Base-by-base conservation (phyloP, 1,284 basidiomycete species). In the Chondrostereum purpureum region DNA sequence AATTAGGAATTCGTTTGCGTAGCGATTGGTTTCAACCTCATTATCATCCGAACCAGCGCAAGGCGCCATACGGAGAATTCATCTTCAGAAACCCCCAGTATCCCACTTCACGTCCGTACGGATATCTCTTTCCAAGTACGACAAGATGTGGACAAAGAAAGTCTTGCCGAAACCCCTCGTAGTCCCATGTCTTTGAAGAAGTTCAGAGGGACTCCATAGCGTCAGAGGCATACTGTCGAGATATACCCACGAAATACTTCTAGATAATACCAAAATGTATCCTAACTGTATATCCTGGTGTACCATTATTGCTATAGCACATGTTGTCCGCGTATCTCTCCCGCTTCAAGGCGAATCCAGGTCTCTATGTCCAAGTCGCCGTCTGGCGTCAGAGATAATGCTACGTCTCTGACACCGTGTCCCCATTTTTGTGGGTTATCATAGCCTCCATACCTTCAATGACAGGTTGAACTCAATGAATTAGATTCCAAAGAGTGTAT, bases 401-500 rank as follows among this genome's bases (percentile, higher is more conserved):
- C 49, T 21, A 83, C 58, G 54, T 81, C 78, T n/a, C 83, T 70
- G 18, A 81, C 77, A 17, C 83, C 83, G 43, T 74, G 69, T 0
- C 74, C 78, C 83, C 81, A 85, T 3, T 13, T 21, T n/a, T 66
- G 64, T 1, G 62, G 50, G 17, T 62, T 50, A 34, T 66, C 68
- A 53, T 84, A 83, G 0, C 81, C 81, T 5, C 83, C 82, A 44
- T 84, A 83, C 17, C 82, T 83, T 41, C 10, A 33, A 24, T 44
- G 5, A 43, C 38, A 38, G 44, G 17, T 10, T 20, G 40, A 16
- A 38, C 24, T 5, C 39, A n/a, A n/a, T n/a, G n/a, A n/a, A n/a
- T n/a, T n/a, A n/a, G n/a, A n/a, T n/a, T n/a, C n/a, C n/a, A n/a
- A n/a, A n/a, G n/a, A 38, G 10, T 21, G 16, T 40, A 20, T 17